Evolutionary conservation across 805 yeast species (phyloP).

Genomic region (Nakazawaea wyomingensis): DNA sequence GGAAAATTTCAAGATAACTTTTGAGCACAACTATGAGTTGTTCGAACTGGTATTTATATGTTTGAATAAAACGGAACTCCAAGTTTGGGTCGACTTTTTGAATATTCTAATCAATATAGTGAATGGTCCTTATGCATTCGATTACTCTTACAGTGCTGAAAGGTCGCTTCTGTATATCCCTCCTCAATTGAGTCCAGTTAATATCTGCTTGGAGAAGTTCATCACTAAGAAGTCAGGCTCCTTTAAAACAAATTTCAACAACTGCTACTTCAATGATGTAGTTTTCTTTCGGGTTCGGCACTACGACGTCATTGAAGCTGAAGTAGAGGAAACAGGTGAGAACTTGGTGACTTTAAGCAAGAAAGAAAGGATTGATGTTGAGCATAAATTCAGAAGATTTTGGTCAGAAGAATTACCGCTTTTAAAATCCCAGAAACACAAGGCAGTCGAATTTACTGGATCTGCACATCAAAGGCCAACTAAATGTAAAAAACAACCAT

Average conservation of each 20-base stretch:
- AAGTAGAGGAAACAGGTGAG: constrained; percentile 10
- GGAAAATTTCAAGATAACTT: constrained; percentile 35
- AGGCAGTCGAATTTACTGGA: not conserved
- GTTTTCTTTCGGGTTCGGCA: constrained; percentile 18
- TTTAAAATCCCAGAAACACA: not conserved
- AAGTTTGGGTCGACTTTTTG: constrained; percentile 36
- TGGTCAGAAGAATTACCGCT: constrained; percentile 28
- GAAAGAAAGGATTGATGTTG: constrained; percentile 22
- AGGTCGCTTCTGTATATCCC: constrained; percentile 15
- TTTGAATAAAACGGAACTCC: constrained; percentile 27
- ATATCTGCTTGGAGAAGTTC: constrained; percentile 19
- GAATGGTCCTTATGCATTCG: constrained; percentile 28
- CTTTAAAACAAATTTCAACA: constrained; percentile 15
- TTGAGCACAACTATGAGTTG: constrained; percentile 36
- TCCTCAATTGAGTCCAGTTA: constrained; percentile 15
- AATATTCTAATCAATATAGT: constrained; percentile 23
- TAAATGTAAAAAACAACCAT: not conserved
- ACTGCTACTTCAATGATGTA: constrained; percentile 22
- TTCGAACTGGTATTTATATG: constrained; percentile 41
- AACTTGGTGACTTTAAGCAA: constrained; percentile 11
- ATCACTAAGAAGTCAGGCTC: not conserved
- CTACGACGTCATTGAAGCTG: constrained; percentile 7
- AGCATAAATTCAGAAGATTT: constrained; percentile 23
- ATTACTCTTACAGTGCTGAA: constrained; percentile 16
- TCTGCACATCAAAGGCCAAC: not conserved